Conservation (phyloP, 495 filamentous ascomycete genomes). For the Geoglossum glabrum region DNA sequence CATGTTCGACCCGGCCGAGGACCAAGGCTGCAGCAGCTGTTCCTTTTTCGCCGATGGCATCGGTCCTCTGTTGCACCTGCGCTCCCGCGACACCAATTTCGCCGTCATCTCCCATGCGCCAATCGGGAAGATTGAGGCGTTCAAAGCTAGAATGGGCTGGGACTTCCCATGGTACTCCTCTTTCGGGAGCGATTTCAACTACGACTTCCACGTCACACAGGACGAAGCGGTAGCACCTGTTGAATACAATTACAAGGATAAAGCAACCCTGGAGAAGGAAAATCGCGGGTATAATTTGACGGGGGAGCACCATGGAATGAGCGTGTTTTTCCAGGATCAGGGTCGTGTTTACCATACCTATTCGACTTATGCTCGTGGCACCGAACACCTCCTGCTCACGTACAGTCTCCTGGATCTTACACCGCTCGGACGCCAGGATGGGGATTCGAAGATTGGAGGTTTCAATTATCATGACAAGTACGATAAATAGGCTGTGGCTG, state of each 20-base stretch:
- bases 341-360: constrained; percentile 23
- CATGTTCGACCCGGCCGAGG: constrained; percentile 21
- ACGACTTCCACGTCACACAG: constrained; percentile 17
- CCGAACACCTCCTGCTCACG: constrained; percentile 16
- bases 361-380: constrained; percentile 20
- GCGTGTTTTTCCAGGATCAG: constrained; percentile 20
- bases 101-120: constrained; percentile 21
- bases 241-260: constrained; percentile 18
- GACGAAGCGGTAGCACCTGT: constrained; percentile 10
- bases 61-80: constrained; percentile 19
- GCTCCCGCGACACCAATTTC: constrained; percentile 18
- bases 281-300: constrained; percentile 12
- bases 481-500: not conserved
- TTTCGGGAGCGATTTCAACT: constrained; percentile 17
- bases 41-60: constrained; percentile 22
- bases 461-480: constrained; percentile 4
- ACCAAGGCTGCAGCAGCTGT: constrained; percentile 21
- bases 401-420: constrained; percentile 17
- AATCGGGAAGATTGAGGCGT: constrained; percentile 19
- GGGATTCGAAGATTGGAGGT: not conserved
- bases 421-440: constrained; percentile 16
- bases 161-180: constrained; percentile 22
- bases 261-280: constrained; percentile 10
- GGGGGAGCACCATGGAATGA: constrained; percentile 21
- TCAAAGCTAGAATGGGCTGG: constrained; percentile 22